phyloP scores from a whole-genome alignment of 768 basidiomycete species.

The Suillus subaureus region DNA sequence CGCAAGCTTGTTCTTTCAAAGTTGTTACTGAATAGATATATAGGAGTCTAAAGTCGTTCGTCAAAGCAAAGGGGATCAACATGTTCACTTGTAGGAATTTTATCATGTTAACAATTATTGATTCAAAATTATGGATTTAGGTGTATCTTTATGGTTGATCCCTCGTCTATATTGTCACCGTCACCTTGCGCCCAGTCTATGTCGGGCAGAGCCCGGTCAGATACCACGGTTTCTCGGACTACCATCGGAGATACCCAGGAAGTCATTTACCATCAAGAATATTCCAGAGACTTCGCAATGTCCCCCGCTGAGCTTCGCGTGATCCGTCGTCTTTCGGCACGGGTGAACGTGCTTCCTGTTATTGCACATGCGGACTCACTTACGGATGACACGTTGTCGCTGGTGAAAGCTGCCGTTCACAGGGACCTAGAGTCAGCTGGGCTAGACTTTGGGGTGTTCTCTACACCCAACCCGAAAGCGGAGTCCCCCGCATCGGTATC shows the following conservation, averaged over 20 bases:
- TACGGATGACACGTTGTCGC: constrained; percentile 72
- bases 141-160: constrained; percentile 86
- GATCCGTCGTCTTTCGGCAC: constrained; percentile 70
- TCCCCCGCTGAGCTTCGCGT: constrained; percentile 79
- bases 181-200: constrained; percentile 51
- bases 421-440: constrained; percentile 65
- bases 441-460: constrained; percentile 80
- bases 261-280: constrained; percentile 51
- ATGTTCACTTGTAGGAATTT: constrained; percentile 77
- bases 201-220: constrained; percentile 63
- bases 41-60: constrained; percentile 90
- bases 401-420: constrained; percentile 74
- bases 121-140: constrained; percentile 39
- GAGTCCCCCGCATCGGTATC: constrained; percentile 4
- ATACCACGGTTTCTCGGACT: constrained; percentile 59
- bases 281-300: constrained; percentile 59
- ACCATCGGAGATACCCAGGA: constrained; percentile 56
- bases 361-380: constrained; percentile 81
- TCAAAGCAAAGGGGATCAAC: constrained; percentile 86
- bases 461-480: constrained; percentile 38
- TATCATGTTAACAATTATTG: not conserved
- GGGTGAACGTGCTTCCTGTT: constrained; percentile 81
- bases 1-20: not conserved
- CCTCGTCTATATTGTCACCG: constrained; percentile 63
- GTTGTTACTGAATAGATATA: constrained; percentile 3